Evolutionary conservation across 768 basidiomycete species (phyloP), one percentile per base, ranked within the genome.

Genomic region (Suillus tomentosus): DNA sequence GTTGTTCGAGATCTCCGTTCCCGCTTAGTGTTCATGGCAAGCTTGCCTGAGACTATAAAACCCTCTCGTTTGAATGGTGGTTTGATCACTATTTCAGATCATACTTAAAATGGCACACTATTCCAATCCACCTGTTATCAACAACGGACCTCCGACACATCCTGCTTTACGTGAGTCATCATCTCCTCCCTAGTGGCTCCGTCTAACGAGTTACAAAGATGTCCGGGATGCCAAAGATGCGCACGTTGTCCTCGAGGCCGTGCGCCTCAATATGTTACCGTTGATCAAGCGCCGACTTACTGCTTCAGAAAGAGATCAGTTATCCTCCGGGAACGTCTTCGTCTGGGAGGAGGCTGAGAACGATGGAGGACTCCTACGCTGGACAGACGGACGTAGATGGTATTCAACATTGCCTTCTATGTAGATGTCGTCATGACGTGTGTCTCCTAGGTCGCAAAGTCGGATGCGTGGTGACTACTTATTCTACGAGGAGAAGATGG

Each of bases 381-480:
- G 91, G 91, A 93, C 91, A 19, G 91, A 93, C 71, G 91, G 91
- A 15, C 80, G 90, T 66, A 79, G 91, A 77, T 93, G 91, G 91
- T 87, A 73, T 55, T 78, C 65, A 15, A 13, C 31, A 13, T 54
- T 55, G 43, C 24, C n/a, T 24, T 42, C 19, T 27, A 34, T 19
- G 22, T 42, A 17, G 47, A 55, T 47, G 36, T 47, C 57, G 39
- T 51, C 48, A n/a, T 11, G 40, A 61, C 64, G 65, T 58, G 67
- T 8, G 67, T 31, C 37, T 43, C 17, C 19, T 66, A 92, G 91
- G 90, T 92, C 91, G 1, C 91, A 92, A 72, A 92, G 91, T 74
- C 79, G 91, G 64, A 93, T 93, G 91, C 81, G 89, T 31, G 90
- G 87, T 24, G 91, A 90, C 72, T 92, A 91, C 71, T 78, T 93